Evolutionary conservation across 208 protist species (phyloP).

Genomic region (Acanthamoeba healyi): DNA sequence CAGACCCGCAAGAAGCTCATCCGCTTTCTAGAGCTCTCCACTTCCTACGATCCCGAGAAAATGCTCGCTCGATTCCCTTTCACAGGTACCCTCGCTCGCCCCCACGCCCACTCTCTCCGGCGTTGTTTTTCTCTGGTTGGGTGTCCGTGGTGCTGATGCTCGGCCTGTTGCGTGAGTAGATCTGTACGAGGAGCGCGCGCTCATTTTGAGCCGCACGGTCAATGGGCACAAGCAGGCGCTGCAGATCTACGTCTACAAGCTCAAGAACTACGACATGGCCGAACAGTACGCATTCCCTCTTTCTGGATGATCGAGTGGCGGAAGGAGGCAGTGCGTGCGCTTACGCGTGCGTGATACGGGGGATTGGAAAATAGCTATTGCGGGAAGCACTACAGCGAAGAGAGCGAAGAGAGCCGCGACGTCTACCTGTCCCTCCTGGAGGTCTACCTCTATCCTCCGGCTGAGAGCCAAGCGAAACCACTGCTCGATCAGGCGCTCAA

Average conservation of each 20-base stretch:
- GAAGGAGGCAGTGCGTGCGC: background rate
- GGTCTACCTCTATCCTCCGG: conserved; percentile 82
- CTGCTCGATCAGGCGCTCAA: conserved; percentile 78
- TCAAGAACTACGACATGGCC: conserved; percentile 83
- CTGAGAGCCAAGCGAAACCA: conserved; percentile 23
- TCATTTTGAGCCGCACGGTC: conserved; percentile 81
- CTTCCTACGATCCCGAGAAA: conserved; percentile 83
- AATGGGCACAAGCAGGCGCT: conserved; percentile 83
- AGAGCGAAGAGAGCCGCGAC: conserved; percentile 82
- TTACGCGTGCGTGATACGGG: background rate
- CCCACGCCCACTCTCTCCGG: background rate
- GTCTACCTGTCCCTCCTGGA: conserved; percentile 86
- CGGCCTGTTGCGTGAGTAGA: conserved; percentile 71
- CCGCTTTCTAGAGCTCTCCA: conserved; percentile 82
- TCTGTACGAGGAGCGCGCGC: conserved; percentile 85
- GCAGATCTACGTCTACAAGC: conserved; percentile 83
- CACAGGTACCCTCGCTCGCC: conserved; percentile 52
- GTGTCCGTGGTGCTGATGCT: no score
- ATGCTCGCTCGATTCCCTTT: conserved; percentile 85
- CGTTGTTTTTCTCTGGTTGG: no score
- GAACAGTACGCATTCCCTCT: conserved; percentile 74
- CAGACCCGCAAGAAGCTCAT: conserved; percentile 77
- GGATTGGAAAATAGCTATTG: conserved; percentile 75
- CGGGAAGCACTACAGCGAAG: conserved; percentile 81
- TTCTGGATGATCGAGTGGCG: background rate